A percentile compares a stretch with the other conserved stretches of the same genome.
Evolutionary conservation across 331 rosid species (phyloP).

Genomic region (Pyracantha coccinea): DNA sequence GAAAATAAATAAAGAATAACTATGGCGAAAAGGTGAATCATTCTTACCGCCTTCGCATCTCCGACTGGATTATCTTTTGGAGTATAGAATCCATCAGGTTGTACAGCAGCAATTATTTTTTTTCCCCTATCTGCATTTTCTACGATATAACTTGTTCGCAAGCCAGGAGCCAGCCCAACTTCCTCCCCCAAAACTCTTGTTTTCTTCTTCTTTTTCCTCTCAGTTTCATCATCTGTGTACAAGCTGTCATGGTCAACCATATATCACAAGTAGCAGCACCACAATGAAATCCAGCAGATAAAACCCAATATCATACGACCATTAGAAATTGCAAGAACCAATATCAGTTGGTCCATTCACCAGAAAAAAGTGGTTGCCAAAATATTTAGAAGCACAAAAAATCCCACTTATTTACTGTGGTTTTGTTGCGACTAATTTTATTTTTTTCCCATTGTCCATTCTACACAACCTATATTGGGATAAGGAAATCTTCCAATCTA

Average conservation of each 20-base stretch:
- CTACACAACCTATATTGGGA: neutral
- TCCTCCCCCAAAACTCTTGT: slow-evolving; percentile 34
- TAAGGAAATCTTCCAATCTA: neutral
- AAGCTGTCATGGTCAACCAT: slow-evolving; percentile 14
- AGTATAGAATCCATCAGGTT: slow-evolving; percentile 45
- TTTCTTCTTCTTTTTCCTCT: slow-evolving; percentile 76
- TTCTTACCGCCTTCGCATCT: slow-evolving; percentile 54
- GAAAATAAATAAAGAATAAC: neutral
- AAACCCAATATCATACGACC: neutral
- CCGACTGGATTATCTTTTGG: slow-evolving; percentile 45
- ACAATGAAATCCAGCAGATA: neutral
- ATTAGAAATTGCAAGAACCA: neutral
- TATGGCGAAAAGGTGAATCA: neutral
- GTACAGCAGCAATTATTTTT: slow-evolving; percentile 35
- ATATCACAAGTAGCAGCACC: slow-evolving; percentile 8
- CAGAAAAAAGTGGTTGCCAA: neutral
- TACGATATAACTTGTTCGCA: slow-evolving; percentile 32
- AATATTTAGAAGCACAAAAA: neutral
- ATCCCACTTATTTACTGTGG: neutral
- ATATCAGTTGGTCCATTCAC: neutral
- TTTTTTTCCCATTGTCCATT: neutral
- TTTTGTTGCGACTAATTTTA: neutral
- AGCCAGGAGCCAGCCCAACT: slow-evolving; percentile 32
- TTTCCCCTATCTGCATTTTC: slow-evolving; percentile 55
- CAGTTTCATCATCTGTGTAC: slow-evolving; percentile 66